Evolutionary conservation across 495 filamentous ascomycete species (phyloP).

Genomic region (Trichoderma orchidacearum): DNA sequence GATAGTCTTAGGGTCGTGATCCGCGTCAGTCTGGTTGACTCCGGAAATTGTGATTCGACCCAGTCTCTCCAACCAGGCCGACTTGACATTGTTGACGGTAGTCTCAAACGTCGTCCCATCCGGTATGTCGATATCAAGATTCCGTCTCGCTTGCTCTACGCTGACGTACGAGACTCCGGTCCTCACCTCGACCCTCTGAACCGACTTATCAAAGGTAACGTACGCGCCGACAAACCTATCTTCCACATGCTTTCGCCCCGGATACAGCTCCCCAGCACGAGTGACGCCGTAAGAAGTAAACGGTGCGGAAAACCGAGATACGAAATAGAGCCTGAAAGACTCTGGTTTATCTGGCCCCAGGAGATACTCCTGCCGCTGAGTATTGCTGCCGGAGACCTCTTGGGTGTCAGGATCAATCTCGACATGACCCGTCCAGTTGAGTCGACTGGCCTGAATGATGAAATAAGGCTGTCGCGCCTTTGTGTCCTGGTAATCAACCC

Average conservation of each 20-base stretch:
- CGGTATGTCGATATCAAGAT: conserved; percentile 17
- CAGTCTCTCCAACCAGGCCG: conserved; percentile 16
- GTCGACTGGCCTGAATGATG: conserved; percentile 15
- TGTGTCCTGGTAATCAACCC: conserved; percentile 10
- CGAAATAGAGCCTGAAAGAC: conserved; percentile 17
- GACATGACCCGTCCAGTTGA: conserved; percentile 18
- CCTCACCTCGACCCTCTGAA: conserved; percentile 12
- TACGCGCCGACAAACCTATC: conserved; percentile 15
- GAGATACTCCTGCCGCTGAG: conserved; percentile 17
- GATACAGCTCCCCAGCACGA: conserved; percentile 7
- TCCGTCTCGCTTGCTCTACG: conserved; percentile 17
- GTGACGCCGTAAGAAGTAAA: conserved; percentile 14
- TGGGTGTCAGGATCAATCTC: conserved; percentile 10
- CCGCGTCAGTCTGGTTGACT: conserved; percentile 12
- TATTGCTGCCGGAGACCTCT: conserved; percentile 16
- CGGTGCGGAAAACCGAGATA: conserved; percentile 16
- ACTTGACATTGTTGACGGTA: conserved; percentile 11
- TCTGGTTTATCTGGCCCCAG: conserved; percentile 13
- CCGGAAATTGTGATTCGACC: conserved; percentile 16
- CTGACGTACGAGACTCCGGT: conserved; percentile 19
- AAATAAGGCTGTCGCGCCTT: conserved; percentile 9
- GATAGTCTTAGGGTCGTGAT: conserved; percentile 16
- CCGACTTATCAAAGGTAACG: conserved; percentile 8
- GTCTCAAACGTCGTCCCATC: conserved; percentile 12
- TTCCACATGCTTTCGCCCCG: conserved; percentile 4